Base-by-base conservation (phyloP, 2,329 filamentous ascomycete genomes). In the Colletotrichum sp. region DNA sequence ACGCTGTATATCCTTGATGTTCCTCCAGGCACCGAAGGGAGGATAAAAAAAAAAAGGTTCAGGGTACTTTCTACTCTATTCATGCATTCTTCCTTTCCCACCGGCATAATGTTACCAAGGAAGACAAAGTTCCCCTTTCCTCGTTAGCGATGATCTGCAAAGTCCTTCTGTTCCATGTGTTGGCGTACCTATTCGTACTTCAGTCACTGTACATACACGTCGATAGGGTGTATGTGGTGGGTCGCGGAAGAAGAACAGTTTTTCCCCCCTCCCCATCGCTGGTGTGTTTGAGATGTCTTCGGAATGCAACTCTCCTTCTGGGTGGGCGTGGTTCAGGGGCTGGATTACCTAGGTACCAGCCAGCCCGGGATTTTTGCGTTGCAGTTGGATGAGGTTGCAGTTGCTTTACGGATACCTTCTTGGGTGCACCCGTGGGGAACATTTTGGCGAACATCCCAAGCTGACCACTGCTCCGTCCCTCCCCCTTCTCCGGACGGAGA, bases 351-450 rank as follows among this genome's bases (percentile, higher is more conserved):
- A 49, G 18, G 39, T 26, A 24, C 36, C 52, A 24, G 21, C 34
- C 26, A 44, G 34, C 34, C 32, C 13, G 49, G 52, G 55, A 15
- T 57, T 30, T 28, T 4, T 62, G 34, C 57, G 52, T 60, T 60
- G 67, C 32, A 69, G 67, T 69, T 57, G 52, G 24, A 60, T 30
- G 24, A 69, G 66, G 66, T 69, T 69, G 66, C 66, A 28, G 59
- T 62, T 32, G 59, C 28, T 34, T 52, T 52, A 52, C 49, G 69
- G 62, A 59, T 64, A 24, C 16, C 44, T 34, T 21, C 28, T 52
- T 62, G 15, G 32, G 30, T 63, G 30, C 32, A n/a, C 9, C 69
- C 70, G 74, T 76, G 74, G 74, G 70, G 74, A 76, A 76, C 59
- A 52, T 52, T 52, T 30, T 32, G n/a, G 32, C 32, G 57, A 65